A percentile compares a stretch with the other conserved stretches of the same genome.
Conservation (phyloP, 345 rosid species). For the Brassica nigra region DNA sequence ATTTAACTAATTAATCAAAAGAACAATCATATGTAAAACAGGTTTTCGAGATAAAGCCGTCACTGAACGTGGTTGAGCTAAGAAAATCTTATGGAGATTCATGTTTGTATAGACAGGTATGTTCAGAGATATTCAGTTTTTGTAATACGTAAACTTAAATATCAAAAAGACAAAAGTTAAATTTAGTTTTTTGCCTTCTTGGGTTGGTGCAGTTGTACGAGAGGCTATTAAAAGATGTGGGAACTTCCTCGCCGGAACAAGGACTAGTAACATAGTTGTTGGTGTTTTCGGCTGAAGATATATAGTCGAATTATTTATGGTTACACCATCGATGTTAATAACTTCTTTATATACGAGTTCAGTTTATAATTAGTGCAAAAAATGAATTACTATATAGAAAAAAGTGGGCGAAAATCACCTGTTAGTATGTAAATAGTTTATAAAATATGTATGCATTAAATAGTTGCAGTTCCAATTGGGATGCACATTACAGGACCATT, state of each 20-base stretch:
- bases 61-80: constrained; percentile 79
- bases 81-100: constrained; percentile 85
- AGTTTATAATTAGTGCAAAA: constrained; percentile 9
- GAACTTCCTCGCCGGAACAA: constrained; percentile 46
- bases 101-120: constrained; percentile 73
- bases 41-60: constrained; percentile 86
- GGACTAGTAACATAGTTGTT: constrained; percentile 31
- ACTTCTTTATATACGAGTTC: constrained; percentile 1
- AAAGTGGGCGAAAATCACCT: too few relatives aligned
- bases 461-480: neutral
- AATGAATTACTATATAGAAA: too few relatives aligned
- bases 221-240: constrained; percentile 68
- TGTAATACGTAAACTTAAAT: neutral
- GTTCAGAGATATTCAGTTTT: neutral
- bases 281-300: constrained; percentile 11
- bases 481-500: neutral
- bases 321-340: constrained; percentile 14
- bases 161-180: neutral
- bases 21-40: constrained; percentile 29
- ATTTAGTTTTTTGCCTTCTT: neutral
- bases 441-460: neutral
- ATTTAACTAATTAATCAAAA: constrained; percentile 5
- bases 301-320: constrained; percentile 5
- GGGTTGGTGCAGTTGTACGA: constrained; percentile 67
- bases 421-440: neutral